Conservation (phyloP, 2,329 filamentous ascomycete species). For the Fusarium equiseti region DNA sequence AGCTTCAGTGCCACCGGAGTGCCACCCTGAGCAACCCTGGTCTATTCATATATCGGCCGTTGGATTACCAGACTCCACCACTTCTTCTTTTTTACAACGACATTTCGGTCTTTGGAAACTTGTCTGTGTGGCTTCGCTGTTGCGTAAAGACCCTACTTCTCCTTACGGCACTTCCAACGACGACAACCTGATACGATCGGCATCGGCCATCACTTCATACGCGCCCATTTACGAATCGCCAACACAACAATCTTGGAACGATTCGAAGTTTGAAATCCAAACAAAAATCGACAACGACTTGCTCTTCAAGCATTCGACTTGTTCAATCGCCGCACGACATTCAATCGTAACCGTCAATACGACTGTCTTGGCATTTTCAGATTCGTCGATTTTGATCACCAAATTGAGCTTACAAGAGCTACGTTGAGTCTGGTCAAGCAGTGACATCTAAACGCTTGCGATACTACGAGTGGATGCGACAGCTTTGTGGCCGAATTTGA, state of each 20-base stretch:
- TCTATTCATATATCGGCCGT: slow-evolving; percentile 34
- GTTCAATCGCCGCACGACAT: neutral
- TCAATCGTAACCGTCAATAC: neutral
- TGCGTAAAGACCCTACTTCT: neutral
- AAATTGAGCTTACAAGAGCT: slow-evolving; percentile 6
- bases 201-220: neutral
- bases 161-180: neutral
- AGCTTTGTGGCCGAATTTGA: slow-evolving; percentile 2
- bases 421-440: neutral
- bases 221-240: neutral
- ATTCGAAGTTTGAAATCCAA: neutral
- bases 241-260: neutral
- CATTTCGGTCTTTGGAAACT: neutral
- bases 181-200: neutral
- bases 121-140: neutral
- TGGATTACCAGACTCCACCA: slow-evolving; percentile 31
- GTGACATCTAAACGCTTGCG: neutral
- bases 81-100: slow-evolving; percentile 18
- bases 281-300: neutral
- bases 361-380: neutral
- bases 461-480: slow-evolving; percentile 20
- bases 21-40: slow-evolving; percentile 30
- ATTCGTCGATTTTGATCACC: neutral
- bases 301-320: neutral
- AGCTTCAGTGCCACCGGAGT: slow-evolving; percentile 34